These are phyloP conservation scores for Canariomyces notabilis DNA, from an alignment of 2,329 filamentous ascomycete genomes.

Conservation along the genomic window DNA sequence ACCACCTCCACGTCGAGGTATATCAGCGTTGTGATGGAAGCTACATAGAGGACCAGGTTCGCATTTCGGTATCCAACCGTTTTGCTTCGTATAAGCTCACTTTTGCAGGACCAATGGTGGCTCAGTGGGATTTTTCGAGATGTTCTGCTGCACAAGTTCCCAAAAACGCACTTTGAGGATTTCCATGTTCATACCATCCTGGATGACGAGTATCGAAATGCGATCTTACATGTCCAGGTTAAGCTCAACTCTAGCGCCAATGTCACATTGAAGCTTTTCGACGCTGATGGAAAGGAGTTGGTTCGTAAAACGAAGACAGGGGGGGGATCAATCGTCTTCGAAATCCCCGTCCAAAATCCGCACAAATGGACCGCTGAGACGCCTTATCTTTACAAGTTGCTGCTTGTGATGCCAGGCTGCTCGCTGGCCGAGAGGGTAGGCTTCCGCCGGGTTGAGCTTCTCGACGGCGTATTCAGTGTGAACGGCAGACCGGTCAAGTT, in stretches of 20 bases:
- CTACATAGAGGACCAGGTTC: constrained; percentile 62
- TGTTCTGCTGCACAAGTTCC: constrained; percentile 55
- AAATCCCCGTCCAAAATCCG: constrained; percentile 41
- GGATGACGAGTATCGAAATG: constrained; percentile 48
- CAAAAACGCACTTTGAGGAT: constrained; percentile 51
- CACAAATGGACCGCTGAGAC: constrained; percentile 56
- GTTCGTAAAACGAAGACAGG: constrained; percentile 20
- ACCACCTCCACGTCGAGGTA: constrained; percentile 60
- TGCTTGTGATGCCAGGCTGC: constrained; percentile 23
- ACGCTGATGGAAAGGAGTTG: constrained; percentile 27
- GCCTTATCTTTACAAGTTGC: constrained; percentile 46
- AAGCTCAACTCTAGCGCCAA: constrained; percentile 30
- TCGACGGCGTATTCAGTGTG: constrained; percentile 47
- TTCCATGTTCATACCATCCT: constrained; percentile 50
- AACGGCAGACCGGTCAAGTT: constrained; percentile 53
- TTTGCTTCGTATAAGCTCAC: not conserved
- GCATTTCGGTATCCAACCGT: constrained; percentile 1
- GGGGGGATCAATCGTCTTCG: constrained; percentile 22
- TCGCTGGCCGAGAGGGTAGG: constrained; percentile 47
- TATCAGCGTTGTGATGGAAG: constrained; percentile 69
- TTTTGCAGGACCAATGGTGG: constrained; percentile 50
- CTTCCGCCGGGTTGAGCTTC: constrained; percentile 54
- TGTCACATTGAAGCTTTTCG: constrained; percentile 14
- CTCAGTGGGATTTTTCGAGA: constrained; percentile 56
- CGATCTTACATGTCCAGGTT: constrained; percentile 38